Conservation (phyloP, 306 rosid species). For the Prunus mongolica region DNA sequence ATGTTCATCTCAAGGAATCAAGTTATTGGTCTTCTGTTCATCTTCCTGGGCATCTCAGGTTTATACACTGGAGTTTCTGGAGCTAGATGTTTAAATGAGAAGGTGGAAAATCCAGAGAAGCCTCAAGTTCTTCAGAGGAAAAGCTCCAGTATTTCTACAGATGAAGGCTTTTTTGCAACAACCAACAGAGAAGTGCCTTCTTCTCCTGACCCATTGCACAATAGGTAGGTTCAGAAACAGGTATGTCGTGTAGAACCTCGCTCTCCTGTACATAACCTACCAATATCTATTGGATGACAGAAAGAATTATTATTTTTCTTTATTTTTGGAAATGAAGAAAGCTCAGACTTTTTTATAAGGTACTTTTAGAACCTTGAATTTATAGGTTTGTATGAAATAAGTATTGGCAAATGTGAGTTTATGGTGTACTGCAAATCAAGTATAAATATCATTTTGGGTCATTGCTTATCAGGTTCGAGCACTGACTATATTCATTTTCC, state of each 20-base stretch:
- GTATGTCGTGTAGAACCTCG: not conserved
- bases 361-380: not conserved
- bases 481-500: not conserved
- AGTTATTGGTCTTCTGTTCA: constrained; percentile 31
- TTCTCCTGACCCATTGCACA: constrained; percentile 80
- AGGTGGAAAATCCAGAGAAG: constrained; percentile 23
- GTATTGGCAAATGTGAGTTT: not conserved
- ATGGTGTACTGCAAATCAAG: too few species aligned
- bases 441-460: not conserved
- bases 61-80: constrained; percentile 32
- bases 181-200: constrained; percentile 65
- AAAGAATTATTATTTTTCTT: not conserved
- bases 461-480: not conserved
- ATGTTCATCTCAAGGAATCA: constrained; percentile 46
- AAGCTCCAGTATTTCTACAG: not conserved
- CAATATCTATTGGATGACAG: constrained; percentile 13
- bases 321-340: not conserved
- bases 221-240: constrained; percentile 44
- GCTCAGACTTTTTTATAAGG: not conserved
- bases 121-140: constrained; percentile 8
- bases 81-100: constrained; percentile 30
- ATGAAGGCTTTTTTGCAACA: constrained; percentile 32
- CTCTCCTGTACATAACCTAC: constrained; percentile 16
- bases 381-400: not conserved
- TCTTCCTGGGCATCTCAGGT: constrained; percentile 38